phyloP scores from a whole-genome alignment of 768 basidiomycete genomes.

The Serendipita sp. region DNA sequence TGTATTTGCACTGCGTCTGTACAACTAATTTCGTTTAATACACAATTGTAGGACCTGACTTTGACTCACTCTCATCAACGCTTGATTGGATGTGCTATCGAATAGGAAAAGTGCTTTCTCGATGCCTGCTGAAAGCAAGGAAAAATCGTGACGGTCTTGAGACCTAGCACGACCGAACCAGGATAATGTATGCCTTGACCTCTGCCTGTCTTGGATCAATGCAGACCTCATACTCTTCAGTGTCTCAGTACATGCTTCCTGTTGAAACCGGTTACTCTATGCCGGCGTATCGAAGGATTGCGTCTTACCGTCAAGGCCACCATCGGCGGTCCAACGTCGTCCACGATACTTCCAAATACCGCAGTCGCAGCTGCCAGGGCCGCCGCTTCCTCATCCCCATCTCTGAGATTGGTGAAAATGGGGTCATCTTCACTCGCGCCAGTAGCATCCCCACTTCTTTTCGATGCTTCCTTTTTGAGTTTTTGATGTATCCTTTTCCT shows the following conservation, averaged over 20 bases:
- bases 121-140: constrained; percentile 45
- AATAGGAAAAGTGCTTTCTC: constrained; percentile 55
- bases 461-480: not conserved
- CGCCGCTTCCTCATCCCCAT: constrained; percentile 23
- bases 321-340: constrained; percentile 64
- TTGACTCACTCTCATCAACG: constrained; percentile 37
- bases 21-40: constrained; percentile 23
- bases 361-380: constrained; percentile 46
- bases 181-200: not conserved
- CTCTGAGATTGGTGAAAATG: constrained; percentile 13
- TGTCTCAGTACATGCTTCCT: constrained; percentile 46
- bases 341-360: constrained; percentile 64
- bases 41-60: not conserved
- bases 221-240: constrained; percentile 49
- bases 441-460: not conserved
- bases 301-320: constrained; percentile 50
- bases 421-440: not conserved
- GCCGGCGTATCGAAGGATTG: not conserved
- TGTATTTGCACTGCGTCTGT: constrained; percentile 29
- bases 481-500: constrained; percentile 25
- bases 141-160: constrained; percentile 35
- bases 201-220: constrained; percentile 25
- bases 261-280: not conserved
- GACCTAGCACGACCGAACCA: not conserved
- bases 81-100: constrained; percentile 71